Evolutionary conservation across 169 alveolate species (phyloP).

Genomic region (Besnoitia besnoiti): DNA sequence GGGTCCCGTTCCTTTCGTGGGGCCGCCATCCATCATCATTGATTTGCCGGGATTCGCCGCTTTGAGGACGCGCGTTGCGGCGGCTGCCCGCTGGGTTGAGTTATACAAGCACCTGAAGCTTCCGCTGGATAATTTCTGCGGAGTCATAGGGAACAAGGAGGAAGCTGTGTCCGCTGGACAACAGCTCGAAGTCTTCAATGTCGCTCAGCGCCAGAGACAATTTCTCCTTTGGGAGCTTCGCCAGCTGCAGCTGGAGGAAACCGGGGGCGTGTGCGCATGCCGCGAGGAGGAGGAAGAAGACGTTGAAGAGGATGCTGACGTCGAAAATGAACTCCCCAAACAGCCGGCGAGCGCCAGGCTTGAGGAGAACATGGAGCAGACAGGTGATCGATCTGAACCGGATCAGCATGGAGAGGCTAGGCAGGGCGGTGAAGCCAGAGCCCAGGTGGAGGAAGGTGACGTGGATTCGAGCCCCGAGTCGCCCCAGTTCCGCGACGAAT

Average conservation of each 20-base stretch:
- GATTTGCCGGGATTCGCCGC: constrained; percentile 23
- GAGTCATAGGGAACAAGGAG: background rate
- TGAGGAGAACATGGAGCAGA: too few relatives aligned
- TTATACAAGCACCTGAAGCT: background rate
- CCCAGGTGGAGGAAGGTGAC: background rate
- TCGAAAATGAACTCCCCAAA: too few relatives aligned
- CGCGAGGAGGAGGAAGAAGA: background rate
- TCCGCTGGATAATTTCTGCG: constrained; percentile 30
- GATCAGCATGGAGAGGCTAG: too few relatives aligned
- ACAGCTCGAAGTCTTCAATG: background rate
- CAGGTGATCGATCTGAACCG: too few relatives aligned
- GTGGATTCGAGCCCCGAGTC: too few relatives aligned
- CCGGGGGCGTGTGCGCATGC: constrained; percentile 7
- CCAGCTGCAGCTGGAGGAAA: constrained; percentile 32
- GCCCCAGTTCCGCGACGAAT: too few relatives aligned
- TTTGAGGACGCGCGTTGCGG: constrained; percentile 19
- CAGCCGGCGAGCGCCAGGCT: too few relatives aligned
- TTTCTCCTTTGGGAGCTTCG: constrained; percentile 22
- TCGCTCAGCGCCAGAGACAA: background rate
- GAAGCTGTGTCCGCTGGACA: background rate
- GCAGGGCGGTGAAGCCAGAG: background rate
- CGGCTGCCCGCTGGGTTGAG: constrained; percentile 29
- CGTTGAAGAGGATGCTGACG: background rate
- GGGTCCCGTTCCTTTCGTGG: background rate
- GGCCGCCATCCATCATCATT: background rate